phyloP scores from a whole-genome alignment of 2,329 filamentous ascomycete genomes.

The Didymella lethalis region DNA sequence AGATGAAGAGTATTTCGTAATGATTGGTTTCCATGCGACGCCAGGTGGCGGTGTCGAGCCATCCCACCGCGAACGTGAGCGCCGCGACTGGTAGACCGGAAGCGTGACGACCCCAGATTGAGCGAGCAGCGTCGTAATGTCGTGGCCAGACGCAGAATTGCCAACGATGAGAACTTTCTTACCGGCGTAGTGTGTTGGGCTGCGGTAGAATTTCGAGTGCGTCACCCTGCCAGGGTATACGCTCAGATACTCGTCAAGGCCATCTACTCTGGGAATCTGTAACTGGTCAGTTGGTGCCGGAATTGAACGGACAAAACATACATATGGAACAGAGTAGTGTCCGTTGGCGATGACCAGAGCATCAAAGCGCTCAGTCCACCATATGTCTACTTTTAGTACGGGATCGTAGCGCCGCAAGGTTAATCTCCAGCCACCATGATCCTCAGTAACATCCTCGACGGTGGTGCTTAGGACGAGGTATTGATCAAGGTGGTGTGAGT shows the following conservation, averaged over 20 bases:
- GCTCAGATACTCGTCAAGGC: slow-evolving; percentile 63
- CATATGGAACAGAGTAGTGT: slow-evolving; percentile 48
- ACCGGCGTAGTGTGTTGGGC: slow-evolving; percentile 18
- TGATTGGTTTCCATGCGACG: slow-evolving; percentile 63
- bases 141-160: slow-evolving; percentile 46
- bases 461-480: slow-evolving; percentile 61
- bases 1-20: slow-evolving; percentile 52
- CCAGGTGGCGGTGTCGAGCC: slow-evolving; percentile 57
- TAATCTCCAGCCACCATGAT: slow-evolving; percentile 55
- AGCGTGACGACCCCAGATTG: slow-evolving; percentile 38
- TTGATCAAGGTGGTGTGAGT: slow-evolving; percentile 57
- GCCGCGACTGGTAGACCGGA: slow-evolving; percentile 62
- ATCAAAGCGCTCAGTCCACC: slow-evolving; percentile 63
- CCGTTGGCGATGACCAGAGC: slow-evolving; percentile 45
- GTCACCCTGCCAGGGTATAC: slow-evolving; percentile 56
- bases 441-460: slow-evolving; percentile 58
- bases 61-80: slow-evolving; percentile 61
- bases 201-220: slow-evolving; percentile 56
- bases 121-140: slow-evolving; percentile 38
- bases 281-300: not conserved
- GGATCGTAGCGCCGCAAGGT: slow-evolving; percentile 59
- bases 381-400: slow-evolving; percentile 56
- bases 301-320: slow-evolving; percentile 38
- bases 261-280: slow-evolving; percentile 59
- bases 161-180: slow-evolving; percentile 40